Conservation (phyloP, 805 yeast species). For the Pichia eremophila region DNA sequence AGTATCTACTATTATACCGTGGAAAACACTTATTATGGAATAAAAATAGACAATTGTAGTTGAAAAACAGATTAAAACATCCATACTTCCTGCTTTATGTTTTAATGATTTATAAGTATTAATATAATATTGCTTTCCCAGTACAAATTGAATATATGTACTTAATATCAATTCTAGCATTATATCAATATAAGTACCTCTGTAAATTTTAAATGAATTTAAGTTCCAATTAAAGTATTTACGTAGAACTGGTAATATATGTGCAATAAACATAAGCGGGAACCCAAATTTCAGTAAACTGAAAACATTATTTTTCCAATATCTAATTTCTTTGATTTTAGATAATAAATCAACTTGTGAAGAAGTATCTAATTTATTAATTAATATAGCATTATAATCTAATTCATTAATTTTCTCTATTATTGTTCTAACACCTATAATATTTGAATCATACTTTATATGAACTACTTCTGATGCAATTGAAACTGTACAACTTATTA, state of each 20-base stretch:
- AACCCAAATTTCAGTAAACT: conserved; percentile 47
- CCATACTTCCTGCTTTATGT: conserved; percentile 83
- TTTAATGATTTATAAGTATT: conserved; percentile 57
- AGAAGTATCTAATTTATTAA: conserved; percentile 44
- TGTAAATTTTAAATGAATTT: conserved; percentile 19
- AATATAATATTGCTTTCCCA: conserved; percentile 61
- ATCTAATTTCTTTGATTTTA: conserved; percentile 58
- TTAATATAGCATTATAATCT: conserved; percentile 44
- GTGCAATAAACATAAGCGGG: conserved; percentile 48
- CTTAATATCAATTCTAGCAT: conserved; percentile 50
- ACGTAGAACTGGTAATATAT: conserved; percentile 35
- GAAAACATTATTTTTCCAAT: conserved; percentile 56
- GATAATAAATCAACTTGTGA: conserved; percentile 64
- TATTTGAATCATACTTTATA: conserved; percentile 40
- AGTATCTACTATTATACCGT: conserved; percentile 30
- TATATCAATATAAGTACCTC: conserved; percentile 59
- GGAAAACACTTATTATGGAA: conserved; percentile 54
- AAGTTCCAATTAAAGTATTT: conserved; percentile 11
- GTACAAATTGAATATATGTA: conserved; percentile 48
- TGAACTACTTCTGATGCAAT: conserved; percentile 45
- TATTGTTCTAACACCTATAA: conserved; percentile 56
- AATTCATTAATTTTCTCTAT: conserved; percentile 41
- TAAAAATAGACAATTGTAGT: conserved; percentile 71
- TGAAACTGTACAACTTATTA: conserved; percentile 39
- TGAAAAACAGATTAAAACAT: conserved; percentile 75